Conservation (phyloP, 768 basidiomycete genomes). For the Pleurotus platypus region DNA sequence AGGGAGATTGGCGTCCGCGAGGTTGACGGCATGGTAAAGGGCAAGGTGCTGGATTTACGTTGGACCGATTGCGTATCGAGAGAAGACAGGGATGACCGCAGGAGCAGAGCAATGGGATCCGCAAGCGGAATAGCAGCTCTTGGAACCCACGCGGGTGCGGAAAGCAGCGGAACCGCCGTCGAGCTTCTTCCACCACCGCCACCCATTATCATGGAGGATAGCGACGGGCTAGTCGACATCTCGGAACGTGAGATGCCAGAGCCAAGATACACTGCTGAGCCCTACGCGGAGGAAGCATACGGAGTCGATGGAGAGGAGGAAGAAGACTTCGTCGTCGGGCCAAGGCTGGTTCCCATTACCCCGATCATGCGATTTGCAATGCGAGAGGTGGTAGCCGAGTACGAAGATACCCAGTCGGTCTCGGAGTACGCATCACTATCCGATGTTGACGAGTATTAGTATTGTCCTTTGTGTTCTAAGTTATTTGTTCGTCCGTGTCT, state of each 20-base stretch:
- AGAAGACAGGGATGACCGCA: conserved; percentile 34
- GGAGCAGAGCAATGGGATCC: conserved; percentile 15
- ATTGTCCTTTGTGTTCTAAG: conserved; percentile 6
- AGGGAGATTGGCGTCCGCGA: conserved; percentile 80
- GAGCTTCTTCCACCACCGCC: neutral
- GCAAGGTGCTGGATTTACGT: conserved; percentile 67
- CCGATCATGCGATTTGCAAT: conserved; percentile 85
- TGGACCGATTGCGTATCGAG: conserved; percentile 72
- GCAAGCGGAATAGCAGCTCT: conserved; percentile 14
- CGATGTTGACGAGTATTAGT: conserved; percentile 72
- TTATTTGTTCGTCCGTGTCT: neutral
- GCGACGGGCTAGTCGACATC: conserved; percentile 17
- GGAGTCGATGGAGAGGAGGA: conserved; percentile 45
- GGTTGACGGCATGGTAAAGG: conserved; percentile 83
- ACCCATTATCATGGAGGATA: conserved; percentile 7
- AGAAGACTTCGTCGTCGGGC: conserved; percentile 63
- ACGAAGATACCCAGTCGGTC: conserved; percentile 69
- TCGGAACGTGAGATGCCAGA: conserved; percentile 36
- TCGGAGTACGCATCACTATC: conserved; percentile 78
- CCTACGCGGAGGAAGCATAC: conserved; percentile 15
- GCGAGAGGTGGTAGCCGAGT: conserved; percentile 80
- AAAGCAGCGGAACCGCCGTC: conserved; percentile 15
- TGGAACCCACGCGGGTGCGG: conserved; percentile 9
- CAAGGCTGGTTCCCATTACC: conserved; percentile 71
- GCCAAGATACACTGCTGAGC: conserved; percentile 4